Base-by-base conservation (phyloP, 768 basidiomycete genomes). In the Termitomyces sp. region DNA sequence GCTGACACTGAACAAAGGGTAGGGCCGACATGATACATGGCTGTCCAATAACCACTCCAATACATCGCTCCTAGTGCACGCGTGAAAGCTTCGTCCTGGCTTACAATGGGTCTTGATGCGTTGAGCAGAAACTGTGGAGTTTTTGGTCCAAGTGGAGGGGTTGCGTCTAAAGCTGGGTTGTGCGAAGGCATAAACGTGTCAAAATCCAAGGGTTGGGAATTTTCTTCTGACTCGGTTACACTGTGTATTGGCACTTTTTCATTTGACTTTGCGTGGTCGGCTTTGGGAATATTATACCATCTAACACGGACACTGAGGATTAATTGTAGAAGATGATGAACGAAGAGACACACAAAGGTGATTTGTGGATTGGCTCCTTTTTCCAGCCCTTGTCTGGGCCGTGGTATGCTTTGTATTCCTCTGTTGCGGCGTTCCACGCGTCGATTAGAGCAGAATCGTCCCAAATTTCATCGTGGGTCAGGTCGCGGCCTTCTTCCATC, bases 31-130 rank as follows among this genome's bases (percentile, higher is more conserved):
- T 92, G 86, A 66, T 92, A 92, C 48, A 91, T 79, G 1, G 90
- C 90, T 2, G 89, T 90, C 90, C 90, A 93, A 68, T 92, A 93
- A 20, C 90, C 91, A 24, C 79, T 77, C 90, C 91, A 92, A 68
- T 92, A 93, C 84, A 88, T 91, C 18, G 91, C 89, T 32, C 78
- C 80, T 65, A 91, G 63, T 5, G 90, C 91, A 49, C 84, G 83
- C 26, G 78, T 75, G 69, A 92, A 92, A 1, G 89, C 89, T 64
- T 92, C 88, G 60, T 92, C 88, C 63, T 80, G 83, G 61, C 76
- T 79, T 18, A 84, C 80, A 68, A 74, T 73, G 2, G 67, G 61
- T 8, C 72, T 76, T 6, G 71, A 62, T 14, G 71, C 66, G 18
- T 68, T 63, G 22, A 75, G 73, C 3, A 71, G 51, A 54, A 66